Evolutionary conservation across 441 rosid species (phyloP), one percentile per base, ranked within the genome.

Genomic region (Viola pubescens): DNA sequence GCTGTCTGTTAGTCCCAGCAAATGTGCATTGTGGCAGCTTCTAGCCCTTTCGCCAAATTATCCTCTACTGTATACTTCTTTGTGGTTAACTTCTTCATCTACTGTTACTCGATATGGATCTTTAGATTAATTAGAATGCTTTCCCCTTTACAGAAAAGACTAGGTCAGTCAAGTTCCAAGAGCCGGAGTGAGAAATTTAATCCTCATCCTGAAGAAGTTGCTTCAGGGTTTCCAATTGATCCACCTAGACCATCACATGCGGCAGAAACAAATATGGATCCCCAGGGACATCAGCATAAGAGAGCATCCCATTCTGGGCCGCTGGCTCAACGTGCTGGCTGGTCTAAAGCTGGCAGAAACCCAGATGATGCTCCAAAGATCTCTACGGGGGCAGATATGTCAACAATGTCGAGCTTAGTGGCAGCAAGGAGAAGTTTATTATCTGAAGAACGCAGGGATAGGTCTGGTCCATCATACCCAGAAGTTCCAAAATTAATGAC

Each of bases 271-370:
- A 79, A 72, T 67, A 68, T 75, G 46, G 87, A 81, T 64, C 58
- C 82, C 53, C 87, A 73, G 55, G 91, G 84, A 7, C 79, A 75
- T 75, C 81, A 75, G 61, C 88, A 78, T 63, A 84, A 79, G 74
- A 75, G 96, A 79, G 98, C 89, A 61, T 91, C 90, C 63, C 92
- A 87, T 73, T 92, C 98, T 0, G 98, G 98, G 47, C 97, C 97
- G 40, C 70, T 92, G 70, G 57, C 91, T 70, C 85, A 82, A 52
- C 86, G 84, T 54, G 77, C 90, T 68, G 85, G 86, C n/a, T 92
- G 91, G 72, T 79, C 91, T 40, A 92, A 84, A 69, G 75, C 83
- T 37, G 79, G 81, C 61, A 81, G 82, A 58, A 84, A 73, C 63
- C 68, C 66, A 5, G 90, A 84, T 65, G 88, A 82, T 72, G 70